Evolutionary conservation across 1,284 basidiomycete genomes (phyloP).

Genomic region (Tremellales sp.): DNA sequence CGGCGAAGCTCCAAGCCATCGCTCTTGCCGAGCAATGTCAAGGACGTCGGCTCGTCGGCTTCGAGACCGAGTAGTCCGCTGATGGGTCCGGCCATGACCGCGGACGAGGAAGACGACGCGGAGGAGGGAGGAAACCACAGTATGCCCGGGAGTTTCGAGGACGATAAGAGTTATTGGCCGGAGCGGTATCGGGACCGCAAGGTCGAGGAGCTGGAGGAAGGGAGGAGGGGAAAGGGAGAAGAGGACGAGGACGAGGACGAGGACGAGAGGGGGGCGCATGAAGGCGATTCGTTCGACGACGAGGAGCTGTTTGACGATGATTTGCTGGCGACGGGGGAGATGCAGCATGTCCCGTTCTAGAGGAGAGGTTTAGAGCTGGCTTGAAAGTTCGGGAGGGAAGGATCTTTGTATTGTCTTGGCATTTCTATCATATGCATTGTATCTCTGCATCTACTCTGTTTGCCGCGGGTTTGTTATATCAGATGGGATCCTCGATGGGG

Average conservation of each 20-base stretch:
- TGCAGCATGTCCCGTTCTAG: constrained; percentile 73
- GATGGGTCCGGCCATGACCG: constrained; percentile 37
- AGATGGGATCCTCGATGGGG: constrained; percentile 17
- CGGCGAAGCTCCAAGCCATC: constrained; percentile 45
- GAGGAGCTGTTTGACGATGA: constrained; percentile 65
- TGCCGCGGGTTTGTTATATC: background rate
- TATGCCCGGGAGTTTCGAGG: constrained; percentile 73
- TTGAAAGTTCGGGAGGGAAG: background rate
- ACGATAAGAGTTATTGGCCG: constrained; percentile 29
- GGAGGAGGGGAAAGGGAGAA: constrained; percentile 3
- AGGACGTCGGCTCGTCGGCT: constrained; percentile 31
- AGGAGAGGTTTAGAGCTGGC: background rate
- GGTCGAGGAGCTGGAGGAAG: constrained; percentile 10
- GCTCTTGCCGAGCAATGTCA: constrained; percentile 19
- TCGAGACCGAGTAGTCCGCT: constrained; percentile 50
- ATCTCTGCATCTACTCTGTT: background rate
- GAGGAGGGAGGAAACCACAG: constrained; percentile 58
- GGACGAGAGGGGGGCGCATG: constrained; percentile 25
- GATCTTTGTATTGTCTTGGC: background rate
- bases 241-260: constrained; percentile 43
- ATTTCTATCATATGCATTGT: constrained; percentile 1
- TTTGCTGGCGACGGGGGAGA: constrained; percentile 72
- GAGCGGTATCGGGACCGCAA: constrained; percentile 20
- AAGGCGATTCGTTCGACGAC: constrained; percentile 37
- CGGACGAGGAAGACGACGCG: constrained; percentile 34